Evolutionary conservation across 345 rosid species (phyloP).

Genomic region (Garcia nutans): DNA sequence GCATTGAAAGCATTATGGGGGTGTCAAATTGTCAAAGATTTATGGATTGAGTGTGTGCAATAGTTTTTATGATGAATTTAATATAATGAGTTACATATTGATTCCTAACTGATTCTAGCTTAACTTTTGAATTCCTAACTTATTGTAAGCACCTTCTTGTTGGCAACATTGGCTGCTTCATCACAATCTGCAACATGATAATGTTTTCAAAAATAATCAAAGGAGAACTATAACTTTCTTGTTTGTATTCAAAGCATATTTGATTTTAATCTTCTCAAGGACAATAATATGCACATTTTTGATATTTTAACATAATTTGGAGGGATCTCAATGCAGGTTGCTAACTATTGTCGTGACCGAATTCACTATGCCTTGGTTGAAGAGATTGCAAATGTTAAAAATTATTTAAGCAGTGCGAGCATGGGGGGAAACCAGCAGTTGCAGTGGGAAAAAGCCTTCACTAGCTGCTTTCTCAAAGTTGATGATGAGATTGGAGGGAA

Average conservation of each 20-base stretch:
- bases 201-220: not conserved
- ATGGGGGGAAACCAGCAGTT: slow-evolving; percentile 10
- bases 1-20: not conserved
- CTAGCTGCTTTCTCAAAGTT: slow-evolving; percentile 27
- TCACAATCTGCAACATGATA: not conserved
- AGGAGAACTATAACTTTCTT: not conserved
- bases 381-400: slow-evolving; percentile 27
- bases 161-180: not conserved
- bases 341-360: slow-evolving; percentile 25
- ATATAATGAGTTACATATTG: not conserved
- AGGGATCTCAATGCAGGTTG: slow-evolving; percentile 37
- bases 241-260: not conserved
- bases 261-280: not conserved
- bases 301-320: slow-evolving; percentile 33
- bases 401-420: not conserved
- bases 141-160: not conserved
- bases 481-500: slow-evolving; percentile 34
- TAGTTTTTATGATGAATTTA: not conserved
- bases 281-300: slow-evolving; percentile 13
- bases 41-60: not conserved
- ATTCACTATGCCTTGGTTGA: slow-evolving; percentile 29
- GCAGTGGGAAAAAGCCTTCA: slow-evolving; percentile 28
- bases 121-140: not conserved
- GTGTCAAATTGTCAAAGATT: not conserved
- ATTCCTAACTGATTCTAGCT: not conserved